Conservation (phyloP, 345 rosid genomes). For the Pelargonium nanum region DNA sequence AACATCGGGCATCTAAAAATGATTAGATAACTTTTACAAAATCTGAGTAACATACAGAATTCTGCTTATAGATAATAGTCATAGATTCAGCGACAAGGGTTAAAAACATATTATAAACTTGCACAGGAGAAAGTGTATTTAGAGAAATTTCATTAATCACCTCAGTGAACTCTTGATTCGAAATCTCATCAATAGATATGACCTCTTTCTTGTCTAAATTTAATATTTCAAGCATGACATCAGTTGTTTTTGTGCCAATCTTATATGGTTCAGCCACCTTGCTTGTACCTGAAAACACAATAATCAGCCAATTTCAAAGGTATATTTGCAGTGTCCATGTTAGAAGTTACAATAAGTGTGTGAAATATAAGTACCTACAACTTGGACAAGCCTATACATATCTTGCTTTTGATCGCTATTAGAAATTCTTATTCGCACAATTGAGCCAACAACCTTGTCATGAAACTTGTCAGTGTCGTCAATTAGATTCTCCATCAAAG, state of each 20-base stretch:
- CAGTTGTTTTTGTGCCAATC: constrained; percentile 47
- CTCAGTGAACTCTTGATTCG: constrained; percentile 85
- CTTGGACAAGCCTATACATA: constrained; percentile 74
- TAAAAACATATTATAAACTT: too few relatives aligned
- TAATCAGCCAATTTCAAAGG: constrained; percentile 7
- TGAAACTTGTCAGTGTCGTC: constrained; percentile 54
- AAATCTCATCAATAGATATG: constrained; percentile 56
- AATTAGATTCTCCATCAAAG: constrained; percentile 53
- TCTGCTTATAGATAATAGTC: too few relatives aligned
- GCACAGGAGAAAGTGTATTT: neutral
- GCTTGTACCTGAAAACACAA: constrained; percentile 46
- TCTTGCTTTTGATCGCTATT: constrained; percentile 63
- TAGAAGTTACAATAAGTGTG: constrained; percentile 10
- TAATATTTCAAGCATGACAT: constrained; percentile 57
- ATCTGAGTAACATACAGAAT: neutral
- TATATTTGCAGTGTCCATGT: neutral
- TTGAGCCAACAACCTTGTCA: constrained; percentile 74
- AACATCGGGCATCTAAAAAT: neutral
- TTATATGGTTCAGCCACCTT: constrained; percentile 50
- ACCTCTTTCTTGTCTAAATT: constrained; percentile 68
- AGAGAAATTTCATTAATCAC: constrained; percentile 24
- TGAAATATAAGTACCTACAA: constrained; percentile 50
- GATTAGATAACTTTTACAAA: neutral
- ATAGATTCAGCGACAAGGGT: too few relatives aligned
- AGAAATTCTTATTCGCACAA: constrained; percentile 67